Base-by-base conservation (phyloP, 768 basidiomycete genomes). In the Lactifluus piperatus region DNA sequence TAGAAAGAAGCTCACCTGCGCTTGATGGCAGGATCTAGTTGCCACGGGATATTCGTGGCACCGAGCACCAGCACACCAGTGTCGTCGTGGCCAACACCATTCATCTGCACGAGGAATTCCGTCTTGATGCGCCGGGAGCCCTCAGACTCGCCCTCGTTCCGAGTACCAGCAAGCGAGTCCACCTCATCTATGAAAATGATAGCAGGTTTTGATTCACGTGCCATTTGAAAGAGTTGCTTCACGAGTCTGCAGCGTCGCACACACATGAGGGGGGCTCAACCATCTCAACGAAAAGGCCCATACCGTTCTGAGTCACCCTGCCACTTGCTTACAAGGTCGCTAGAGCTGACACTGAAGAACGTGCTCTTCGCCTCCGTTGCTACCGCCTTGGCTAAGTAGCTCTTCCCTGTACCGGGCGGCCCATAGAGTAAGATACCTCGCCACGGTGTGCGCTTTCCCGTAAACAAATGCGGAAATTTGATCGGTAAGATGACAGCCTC, bases 141-240 rank as follows among this genome's bases (percentile, higher is more conserved):
- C 69, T 98, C 97, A 0, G 91, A 93, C 71, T 98, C 95, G n/a
- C 88, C 88, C 71, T 98, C 97, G 58, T 89, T 94, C 66, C 97
- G 83, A 22, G 93, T 88, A 1, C 97, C 92, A 5, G 94, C 90
- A 51, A 99, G 77, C 10, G 95, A 97, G 72, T 99, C 97, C 45
- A 99, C 91, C 71, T 98, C 97, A 69, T 99, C 97, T 68, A 99
- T 90, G 71, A 99, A 99, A 72, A 99, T 97, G 73, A 99, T 99
- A 1, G 95, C 84, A 0, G 97, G 97, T 70, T 97, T 98, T 58
- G 84, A 83, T 71, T 98, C 95, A 54, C 97, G 82, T 1, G 97
- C 97, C 77, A 99, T 88, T 67, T 91, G 84, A 68, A 99, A 99
- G 27, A 99, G 79, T 68, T 97, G 93, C 71, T 92, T 94, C 49